Percentiles rank a stretch among this genome's conserved stretches.
These are phyloP conservation scores for Carex parvula DNA, from an alignment of 176 grass and related monocot species.

Conservation along the genomic window DNA sequence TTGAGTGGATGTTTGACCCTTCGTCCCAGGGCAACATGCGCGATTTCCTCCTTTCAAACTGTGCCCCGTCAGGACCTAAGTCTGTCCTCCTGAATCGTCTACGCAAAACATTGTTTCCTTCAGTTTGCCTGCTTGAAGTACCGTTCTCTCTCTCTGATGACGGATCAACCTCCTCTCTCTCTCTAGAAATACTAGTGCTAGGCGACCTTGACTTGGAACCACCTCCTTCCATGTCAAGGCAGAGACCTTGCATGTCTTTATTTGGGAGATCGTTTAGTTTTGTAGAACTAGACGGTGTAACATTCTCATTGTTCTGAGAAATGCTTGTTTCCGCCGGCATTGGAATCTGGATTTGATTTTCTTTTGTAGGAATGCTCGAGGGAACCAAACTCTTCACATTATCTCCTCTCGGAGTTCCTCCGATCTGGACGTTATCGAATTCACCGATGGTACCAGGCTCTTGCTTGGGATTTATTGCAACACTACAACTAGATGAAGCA, in stretches of 20 bases:
- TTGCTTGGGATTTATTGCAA: conserved; percentile 20
- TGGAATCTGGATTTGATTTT: conserved; percentile 2
- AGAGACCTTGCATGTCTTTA: conserved; percentile 11
- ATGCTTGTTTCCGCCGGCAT: conserved; percentile 1
- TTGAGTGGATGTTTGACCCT: conserved; percentile 19
- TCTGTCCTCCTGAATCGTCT: conserved; percentile 11
- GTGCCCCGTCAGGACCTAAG: neutral
- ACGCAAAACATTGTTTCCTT: neutral
- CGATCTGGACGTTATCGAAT: neutral
- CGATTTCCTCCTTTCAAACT: conserved; percentile 18
- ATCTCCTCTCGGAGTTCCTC: neutral
- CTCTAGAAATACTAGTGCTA: conserved; percentile 14
- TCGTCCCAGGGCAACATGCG: conserved; percentile 11
- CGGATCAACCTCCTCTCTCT: conserved; percentile 15
- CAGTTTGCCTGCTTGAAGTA: neutral
- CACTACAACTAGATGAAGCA: conserved; percentile 26
- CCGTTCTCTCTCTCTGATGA: conserved; percentile 7
- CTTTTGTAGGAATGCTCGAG: neutral
- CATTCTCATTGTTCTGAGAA: conserved; percentile 29
- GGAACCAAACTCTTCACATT: neutral
- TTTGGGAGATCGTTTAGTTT: neutral
- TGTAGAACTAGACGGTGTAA: conserved; percentile 15
- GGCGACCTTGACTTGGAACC: conserved; percentile 21
- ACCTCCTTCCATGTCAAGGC: conserved; percentile 2
- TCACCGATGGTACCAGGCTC: neutral